A percentile compares a stretch with the other conserved stretches of the same genome.
These are phyloP conservation scores for Paecilomyces sp. DNA, from an alignment of 2,329 filamentous ascomycete species.

Conservation along the genomic window DNA sequence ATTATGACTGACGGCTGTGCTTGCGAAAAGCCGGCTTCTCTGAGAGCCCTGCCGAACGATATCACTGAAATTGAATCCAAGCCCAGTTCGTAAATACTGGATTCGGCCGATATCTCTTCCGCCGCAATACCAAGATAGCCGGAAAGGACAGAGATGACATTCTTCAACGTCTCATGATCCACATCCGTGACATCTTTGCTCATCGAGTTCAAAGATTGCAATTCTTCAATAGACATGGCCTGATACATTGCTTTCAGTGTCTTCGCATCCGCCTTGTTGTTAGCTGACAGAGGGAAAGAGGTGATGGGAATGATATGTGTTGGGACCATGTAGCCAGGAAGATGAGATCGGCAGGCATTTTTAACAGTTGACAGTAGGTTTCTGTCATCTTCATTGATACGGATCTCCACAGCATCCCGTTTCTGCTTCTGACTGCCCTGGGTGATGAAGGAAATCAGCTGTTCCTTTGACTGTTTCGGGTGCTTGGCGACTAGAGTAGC, in stretches of 20 bases:
- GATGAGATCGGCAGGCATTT: slow-evolving; percentile 57
- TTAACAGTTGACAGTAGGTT: slow-evolving; percentile 43
- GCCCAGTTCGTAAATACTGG: slow-evolving; percentile 77
- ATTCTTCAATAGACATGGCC: slow-evolving; percentile 50
- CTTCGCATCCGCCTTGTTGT: slow-evolving; percentile 82
- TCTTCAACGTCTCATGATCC: slow-evolving; percentile 33
- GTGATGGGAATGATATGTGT: slow-evolving; percentile 70
- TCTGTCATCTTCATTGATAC: slow-evolving; percentile 33
- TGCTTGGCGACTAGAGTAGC: slow-evolving; percentile 71
- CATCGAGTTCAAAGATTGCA: slow-evolving; percentile 50
- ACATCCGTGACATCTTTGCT: slow-evolving; percentile 19
- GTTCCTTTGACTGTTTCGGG: slow-evolving; percentile 65
- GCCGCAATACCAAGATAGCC: slow-evolving; percentile 43
- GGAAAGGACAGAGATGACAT: slow-evolving; percentile 49
- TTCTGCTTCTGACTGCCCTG: slow-evolving; percentile 9
- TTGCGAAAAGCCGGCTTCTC: slow-evolving; percentile 51
- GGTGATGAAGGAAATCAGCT: slow-evolving; percentile 69
- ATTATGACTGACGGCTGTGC: slow-evolving; percentile 63
- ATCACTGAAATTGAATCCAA: slow-evolving; percentile 83
- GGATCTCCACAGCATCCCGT: slow-evolving; percentile 16
- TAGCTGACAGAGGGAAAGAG: slow-evolving; percentile 70
- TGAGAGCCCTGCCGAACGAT: slow-evolving; percentile 59
- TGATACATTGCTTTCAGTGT: slow-evolving; percentile 61
- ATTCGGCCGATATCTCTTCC: slow-evolving; percentile 43
- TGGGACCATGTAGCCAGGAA: slow-evolving; percentile 87